Conservation (phyloP, 495 filamentous ascomycete species). For the Neurospora sp. region DNA sequence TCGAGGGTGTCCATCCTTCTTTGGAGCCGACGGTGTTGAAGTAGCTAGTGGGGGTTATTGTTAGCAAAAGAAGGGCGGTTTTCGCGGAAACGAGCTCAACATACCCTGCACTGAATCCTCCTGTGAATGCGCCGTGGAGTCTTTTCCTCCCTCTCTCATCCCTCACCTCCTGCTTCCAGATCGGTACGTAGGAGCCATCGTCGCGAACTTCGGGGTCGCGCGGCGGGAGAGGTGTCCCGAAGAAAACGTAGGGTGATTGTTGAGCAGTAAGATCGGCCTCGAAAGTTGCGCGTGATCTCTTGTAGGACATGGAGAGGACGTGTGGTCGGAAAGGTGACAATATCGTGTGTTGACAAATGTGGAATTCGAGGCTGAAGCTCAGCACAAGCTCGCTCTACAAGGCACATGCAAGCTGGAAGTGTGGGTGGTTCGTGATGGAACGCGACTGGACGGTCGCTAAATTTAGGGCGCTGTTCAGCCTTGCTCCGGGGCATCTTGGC, state of each 20-base stretch:
- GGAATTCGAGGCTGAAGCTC: not conserved
- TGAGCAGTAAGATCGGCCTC: conserved; percentile 66
- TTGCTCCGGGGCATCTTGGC: not conserved
- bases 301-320: conserved; percentile 54
- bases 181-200: conserved; percentile 85
- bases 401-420: not conserved
- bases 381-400: not conserved
- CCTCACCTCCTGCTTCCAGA: conserved; percentile 96
- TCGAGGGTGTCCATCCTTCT: conserved; percentile 90
- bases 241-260: conserved; percentile 70
- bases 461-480: not conserved
- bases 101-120: conserved; percentile 92
- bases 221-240: conserved; percentile 78
- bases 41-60: conserved; percentile 46
- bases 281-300: conserved; percentile 66
- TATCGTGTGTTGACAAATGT: not conserved
- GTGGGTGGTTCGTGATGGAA: not conserved
- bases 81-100: conserved; percentile 5
- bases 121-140: conserved; percentile 92
- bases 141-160: conserved; percentile 89
- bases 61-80: not conserved
- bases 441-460: not conserved
- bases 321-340: not conserved
- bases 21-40: conserved; percentile 98
- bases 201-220: conserved; percentile 70